Base-by-base conservation (phyloP, 768 basidiomycete species). In the Naganishia onofrii region DNA sequence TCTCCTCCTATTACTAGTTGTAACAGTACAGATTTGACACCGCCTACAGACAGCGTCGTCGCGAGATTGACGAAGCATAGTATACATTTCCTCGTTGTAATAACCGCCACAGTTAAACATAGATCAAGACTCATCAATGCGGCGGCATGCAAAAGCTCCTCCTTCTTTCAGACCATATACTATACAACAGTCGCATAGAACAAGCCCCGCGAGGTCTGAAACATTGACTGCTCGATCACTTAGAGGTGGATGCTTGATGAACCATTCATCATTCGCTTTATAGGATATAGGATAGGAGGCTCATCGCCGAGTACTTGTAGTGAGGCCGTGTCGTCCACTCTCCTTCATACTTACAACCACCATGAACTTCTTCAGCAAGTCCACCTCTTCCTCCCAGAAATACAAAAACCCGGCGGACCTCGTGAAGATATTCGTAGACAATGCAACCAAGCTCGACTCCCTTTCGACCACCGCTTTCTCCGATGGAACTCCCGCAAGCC, bases 401-500 rank as follows among this genome's bases (percentile, higher is more conserved):
- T 88, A 87, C 53, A 85, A 91, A 77, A 90, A 90, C 38, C 93
- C 93, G 9, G 87, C 91, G 56, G 93, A 96, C 78, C 86, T 94
- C 73, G 90, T 95, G 36, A 86, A 89, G 54, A 86, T 88, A 58
- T 84, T 94, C 57, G 85, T 88, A 36, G 93, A 95, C 78, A 86
- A 89, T 65, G 86, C 93, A 75, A 86, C 86, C 73, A 88, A 85
- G 79, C 84, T 96, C 68, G 93, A 94, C 73, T 80, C 84, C 8
- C 86, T 87, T 1, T 85, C 88, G 46, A 87, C 90, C 21, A 90
- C 15, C 85, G 64, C 21, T 44, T 36, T 31, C 3, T 53, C 38
- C 46, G 52, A 10, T 21, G 34, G 38, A n/a, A n/a, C 60, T 6
- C 55, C 51, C 29, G 13, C 21, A n/a, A 21, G 54, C 42, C 53